Conservation (phyloP, 768 basidiomycete species). For the Mycena pura region DNA sequence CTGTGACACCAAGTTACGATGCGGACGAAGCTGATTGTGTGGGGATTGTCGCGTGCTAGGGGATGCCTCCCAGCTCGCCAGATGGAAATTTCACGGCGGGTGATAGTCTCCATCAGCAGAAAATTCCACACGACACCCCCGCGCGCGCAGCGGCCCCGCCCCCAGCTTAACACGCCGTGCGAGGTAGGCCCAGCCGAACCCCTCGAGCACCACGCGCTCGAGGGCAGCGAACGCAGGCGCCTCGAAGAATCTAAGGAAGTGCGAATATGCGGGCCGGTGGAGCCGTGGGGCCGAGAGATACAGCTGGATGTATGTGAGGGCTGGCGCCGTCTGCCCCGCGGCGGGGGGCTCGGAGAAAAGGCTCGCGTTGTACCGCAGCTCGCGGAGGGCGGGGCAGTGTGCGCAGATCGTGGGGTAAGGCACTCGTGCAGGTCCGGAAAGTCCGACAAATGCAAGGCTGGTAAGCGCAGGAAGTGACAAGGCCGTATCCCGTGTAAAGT, state of each 20-base stretch:
- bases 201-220: not conserved
- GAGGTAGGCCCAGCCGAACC: not conserved
- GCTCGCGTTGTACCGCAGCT: not conserved
- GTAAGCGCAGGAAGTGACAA: no score
- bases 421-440: no score
- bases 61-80: no score
- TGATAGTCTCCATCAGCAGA: not conserved
- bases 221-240: not conserved
- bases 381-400: not conserved
- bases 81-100: constrained; percentile 2
- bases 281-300: no score
- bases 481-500: no score
- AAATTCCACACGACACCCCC: not conserved
- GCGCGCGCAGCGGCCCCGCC: no score
- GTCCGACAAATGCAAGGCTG: no score
- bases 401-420: not conserved
- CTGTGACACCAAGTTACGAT: constrained; percentile 46
- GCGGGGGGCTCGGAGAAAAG: not conserved
- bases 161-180: no score
- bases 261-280: no score
- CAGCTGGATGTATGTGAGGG: not conserved
- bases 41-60: no score
- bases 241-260: no score
- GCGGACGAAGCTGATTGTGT: constrained; percentile 81
- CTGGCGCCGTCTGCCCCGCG: not conserved